Conservation (phyloP, 768 basidiomycete species). For the Brasilioporus rufonigricans region DNA sequence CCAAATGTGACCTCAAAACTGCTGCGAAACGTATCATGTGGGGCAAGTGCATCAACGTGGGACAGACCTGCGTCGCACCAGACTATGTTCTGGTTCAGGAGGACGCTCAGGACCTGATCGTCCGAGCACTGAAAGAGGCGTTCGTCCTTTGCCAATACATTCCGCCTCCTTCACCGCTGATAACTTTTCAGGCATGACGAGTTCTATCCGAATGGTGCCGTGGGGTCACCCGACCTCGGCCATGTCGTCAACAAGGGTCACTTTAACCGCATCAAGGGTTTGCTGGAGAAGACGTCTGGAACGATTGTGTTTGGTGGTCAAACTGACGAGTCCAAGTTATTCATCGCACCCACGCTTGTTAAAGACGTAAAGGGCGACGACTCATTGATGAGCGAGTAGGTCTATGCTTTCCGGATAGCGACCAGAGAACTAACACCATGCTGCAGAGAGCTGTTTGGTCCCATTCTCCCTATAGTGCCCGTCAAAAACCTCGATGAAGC, state of each 20-base stretch:
- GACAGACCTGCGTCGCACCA: conserved; percentile 71
- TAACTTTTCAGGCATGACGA: conserved; percentile 18
- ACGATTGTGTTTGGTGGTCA: conserved; percentile 63
- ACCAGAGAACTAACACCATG: not conserved
- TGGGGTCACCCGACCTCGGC: conserved; percentile 41
- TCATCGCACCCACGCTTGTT: conserved; percentile 73
- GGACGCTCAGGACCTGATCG: conserved; percentile 37
- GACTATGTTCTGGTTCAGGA: conserved; percentile 51
- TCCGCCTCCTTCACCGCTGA: not conserved
- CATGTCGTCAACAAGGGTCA: conserved; percentile 56
- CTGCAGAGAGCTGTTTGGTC: conserved; percentile 79
- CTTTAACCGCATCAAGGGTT: conserved; percentile 54
- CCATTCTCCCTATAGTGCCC: conserved; percentile 71
- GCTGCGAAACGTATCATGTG: conserved; percentile 74
- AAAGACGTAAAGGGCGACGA: conserved; percentile 60
- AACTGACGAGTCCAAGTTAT: conserved; percentile 53
- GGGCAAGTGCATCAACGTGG: conserved; percentile 79
- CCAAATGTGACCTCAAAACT: conserved; percentile 60
- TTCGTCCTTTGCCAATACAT: conserved; percentile 24
- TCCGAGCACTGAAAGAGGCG: conserved; percentile 42
- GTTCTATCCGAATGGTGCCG: conserved; percentile 44
- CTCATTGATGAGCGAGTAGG: conserved; percentile 74
- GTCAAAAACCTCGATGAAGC: conserved; percentile 71
- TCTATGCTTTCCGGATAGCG: conserved; percentile 5
- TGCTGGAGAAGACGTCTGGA: conserved; percentile 69